A percentile compares a stretch with the other conserved stretches of the same genome.
Evolutionary conservation across 169 alveolate species (phyloP).

Genomic region (Plasmodium falciparum): DNA sequence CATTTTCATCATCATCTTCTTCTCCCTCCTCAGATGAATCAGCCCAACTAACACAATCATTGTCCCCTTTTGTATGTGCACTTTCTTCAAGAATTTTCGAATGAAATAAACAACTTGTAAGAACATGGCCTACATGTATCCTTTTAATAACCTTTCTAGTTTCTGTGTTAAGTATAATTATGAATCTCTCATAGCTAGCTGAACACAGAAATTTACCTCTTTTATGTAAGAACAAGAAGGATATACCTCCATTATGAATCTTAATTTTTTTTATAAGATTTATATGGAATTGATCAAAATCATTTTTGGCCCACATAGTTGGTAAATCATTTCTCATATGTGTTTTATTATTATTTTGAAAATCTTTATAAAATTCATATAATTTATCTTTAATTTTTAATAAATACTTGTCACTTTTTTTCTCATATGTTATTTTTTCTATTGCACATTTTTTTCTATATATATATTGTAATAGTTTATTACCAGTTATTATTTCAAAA

Average conservation of each 20-base stretch:
- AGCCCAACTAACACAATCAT: constrained; percentile 20
- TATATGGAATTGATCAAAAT: constrained; percentile 39
- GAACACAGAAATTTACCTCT: constrained; percentile 79
- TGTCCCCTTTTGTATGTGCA: not conserved
- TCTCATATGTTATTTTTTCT: constrained; percentile 26
- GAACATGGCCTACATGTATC: constrained; percentile 53
- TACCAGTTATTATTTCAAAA: constrained; percentile 80
- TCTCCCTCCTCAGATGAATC: constrained; percentile 26
- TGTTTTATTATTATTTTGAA: constrained; percentile 40
- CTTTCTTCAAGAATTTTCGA: constrained; percentile 26
- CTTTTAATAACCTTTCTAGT: constrained; percentile 27
- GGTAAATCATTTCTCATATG: constrained; percentile 68
- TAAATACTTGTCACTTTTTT: constrained; percentile 22
- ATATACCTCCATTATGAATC: constrained; percentile 75
- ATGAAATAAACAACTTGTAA: constrained; percentile 45
- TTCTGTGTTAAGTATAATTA: constrained; percentile 70
- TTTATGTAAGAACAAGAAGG: constrained; percentile 76
- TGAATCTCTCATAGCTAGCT: constrained; percentile 72
- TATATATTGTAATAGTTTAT: constrained; percentile 39
- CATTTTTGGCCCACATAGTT: constrained; percentile 59
- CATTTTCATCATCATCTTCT: not conserved
- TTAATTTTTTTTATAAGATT: constrained; percentile 18
- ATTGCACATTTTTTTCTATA: constrained; percentile 56
- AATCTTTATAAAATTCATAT: constrained; percentile 67
- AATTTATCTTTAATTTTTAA: constrained; percentile 54